Evolutionary conservation across 176 grass and related monocot species (phyloP), one percentile per base, ranked within the genome.

Genomic region (Aegilops umbellulata): DNA sequence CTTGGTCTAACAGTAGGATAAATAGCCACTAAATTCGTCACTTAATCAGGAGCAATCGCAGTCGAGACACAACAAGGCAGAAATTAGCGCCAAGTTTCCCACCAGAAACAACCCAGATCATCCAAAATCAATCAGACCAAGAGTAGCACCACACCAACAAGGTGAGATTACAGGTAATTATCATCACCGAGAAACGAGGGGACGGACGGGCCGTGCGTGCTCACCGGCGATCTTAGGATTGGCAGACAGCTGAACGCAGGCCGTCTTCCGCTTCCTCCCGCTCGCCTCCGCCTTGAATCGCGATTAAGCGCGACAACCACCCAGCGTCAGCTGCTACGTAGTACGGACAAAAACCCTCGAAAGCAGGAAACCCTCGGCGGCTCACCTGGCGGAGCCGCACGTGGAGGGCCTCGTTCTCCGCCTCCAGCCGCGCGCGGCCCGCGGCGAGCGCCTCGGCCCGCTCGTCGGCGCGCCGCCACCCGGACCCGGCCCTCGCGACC

Each of bases 221-320:
- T 44, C 41, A 90, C 91, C 88, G 64, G 10, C 36, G 1, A 82
- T 26, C 44, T 90, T 90, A 72, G 83, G 77, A 80, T 60, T 87
- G 10, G 89, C 70, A 31, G 61, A 27, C 16, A 55, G 29, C 46
- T 72, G 76, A 57, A 65, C 5, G 41, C 72, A 74, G 5, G 80
- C 89, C 55, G 19, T 71, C n/a, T 53, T 49, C 29, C 68, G 36
- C 49, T n/a, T 77, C 16, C 77, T 69, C 41, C 41, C 2, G 41
- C 10, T 82, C 49, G 26, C 55, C 47, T 60, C 69, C 63, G 57
- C 5, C 70, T 60, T 70, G 16, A 39, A 63, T 38, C 36, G 36
- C 36, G 36, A 38, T 38, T 9, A 38, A 38, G 36, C 36, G 36
- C 63, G 73, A 30, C 7, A 61, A 61, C 30, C 72, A 29, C 1